Conservation (phyloP, 2,329 filamentous ascomycete genomes). For the Ceratocystis cacaofunesta region DNA sequence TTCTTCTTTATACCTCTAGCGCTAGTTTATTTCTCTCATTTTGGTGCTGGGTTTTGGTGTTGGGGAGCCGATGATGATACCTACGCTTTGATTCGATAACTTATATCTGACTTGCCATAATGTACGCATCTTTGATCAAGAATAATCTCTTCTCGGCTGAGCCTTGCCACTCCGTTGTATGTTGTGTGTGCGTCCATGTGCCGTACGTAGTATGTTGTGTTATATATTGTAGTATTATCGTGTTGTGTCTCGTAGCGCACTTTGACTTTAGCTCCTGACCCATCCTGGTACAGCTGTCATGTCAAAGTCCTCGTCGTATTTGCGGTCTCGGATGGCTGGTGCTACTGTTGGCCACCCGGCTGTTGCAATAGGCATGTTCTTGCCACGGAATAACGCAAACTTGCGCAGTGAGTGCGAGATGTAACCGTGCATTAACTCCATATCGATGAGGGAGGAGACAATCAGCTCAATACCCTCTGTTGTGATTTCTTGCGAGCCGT, state of each 20-base stretch:
- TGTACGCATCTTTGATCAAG: constrained; percentile 12
- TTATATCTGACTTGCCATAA: constrained; percentile 6
- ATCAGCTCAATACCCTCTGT: constrained; percentile 60
- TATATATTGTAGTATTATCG: background rate
- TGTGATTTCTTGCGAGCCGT: constrained; percentile 46
- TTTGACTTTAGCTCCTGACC: constrained; percentile 33
- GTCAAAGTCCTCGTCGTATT: constrained; percentile 41
- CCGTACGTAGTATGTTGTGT: background rate
- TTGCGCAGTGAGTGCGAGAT: constrained; percentile 61
- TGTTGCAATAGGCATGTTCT: constrained; percentile 37
- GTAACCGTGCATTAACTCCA: constrained; percentile 71
- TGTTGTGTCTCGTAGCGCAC: background rate
- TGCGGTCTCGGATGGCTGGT: constrained; percentile 48
- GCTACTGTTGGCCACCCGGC: constrained; percentile 67
- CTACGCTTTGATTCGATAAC: constrained; percentile 11
- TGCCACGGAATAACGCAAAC: constrained; percentile 62
- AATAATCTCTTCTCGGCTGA: background rate
- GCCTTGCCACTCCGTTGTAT: background rate
- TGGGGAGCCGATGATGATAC: constrained; percentile 14
- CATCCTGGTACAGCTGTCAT: constrained; percentile 61
- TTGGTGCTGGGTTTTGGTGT: constrained; percentile 1
- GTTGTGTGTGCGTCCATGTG: constrained; percentile 4
- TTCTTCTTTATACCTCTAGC: constrained; percentile 9
- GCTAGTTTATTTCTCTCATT: constrained; percentile 15
- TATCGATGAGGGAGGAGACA: constrained; percentile 60